Base-by-base conservation (phyloP, 768 basidiomycete species). In the Hygrocybe punicea region DNA sequence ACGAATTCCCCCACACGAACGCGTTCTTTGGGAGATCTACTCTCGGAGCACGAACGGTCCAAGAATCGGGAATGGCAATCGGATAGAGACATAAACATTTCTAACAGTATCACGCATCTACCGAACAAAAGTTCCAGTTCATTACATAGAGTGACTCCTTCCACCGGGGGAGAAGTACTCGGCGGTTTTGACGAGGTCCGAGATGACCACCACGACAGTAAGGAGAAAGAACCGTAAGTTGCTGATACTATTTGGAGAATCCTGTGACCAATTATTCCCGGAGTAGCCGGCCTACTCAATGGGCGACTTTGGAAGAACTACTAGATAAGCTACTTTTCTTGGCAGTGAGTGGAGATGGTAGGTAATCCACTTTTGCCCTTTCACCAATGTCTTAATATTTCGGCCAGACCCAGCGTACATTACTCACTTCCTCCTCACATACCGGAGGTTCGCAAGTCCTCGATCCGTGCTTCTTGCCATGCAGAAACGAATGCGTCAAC, bases 321-420 rank as follows among this genome's bases (percentile, higher is more conserved):
- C 73, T 93, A 39, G 88, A 93, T 67, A 92, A 90, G 66, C 77
- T 93, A 2, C 71, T 93, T 9, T 93, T 93, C 67, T 73, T 93
- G 67, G 82, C 87, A 45, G 85, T 93, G 52, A 91, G 89, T 63
- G 89, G 88, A 51, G 91, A 93, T 67, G 91, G 91, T 92, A 61
- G 39, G 70, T 16, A n/a, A 19, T 11, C 37, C 23, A 29, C 33
- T 42, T 42, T 51, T 51, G 2, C 36, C 35, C 17, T 21, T 29
- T 29, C 29, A 51, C 56, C 36, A 48, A 24, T 2, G 33, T 7
- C 53, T 46, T 60, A 48, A 62, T 58, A 44, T 5, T 40, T 33
- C 55, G 58, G 36, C 8, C 55, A 93, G 91, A 93, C 68, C 82
- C 88, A 11, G 80, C 83, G 4, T 93, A 84, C 66, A 82, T 91